phyloP scores from a whole-genome alignment of 2,329 filamentous ascomycete genomes.

The Ophiostoma australiae region DNA sequence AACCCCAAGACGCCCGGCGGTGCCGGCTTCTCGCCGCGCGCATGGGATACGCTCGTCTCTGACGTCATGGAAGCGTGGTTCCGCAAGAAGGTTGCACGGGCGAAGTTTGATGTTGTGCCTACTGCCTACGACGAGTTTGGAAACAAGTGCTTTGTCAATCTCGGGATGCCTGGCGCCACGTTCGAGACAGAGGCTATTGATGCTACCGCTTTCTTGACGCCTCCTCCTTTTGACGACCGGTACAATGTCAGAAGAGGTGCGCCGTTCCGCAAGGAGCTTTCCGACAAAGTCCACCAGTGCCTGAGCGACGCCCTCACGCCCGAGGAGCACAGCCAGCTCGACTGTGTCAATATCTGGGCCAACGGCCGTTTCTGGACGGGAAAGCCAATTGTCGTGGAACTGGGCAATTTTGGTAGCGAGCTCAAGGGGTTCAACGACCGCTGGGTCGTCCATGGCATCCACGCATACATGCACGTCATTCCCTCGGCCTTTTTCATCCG shows the following conservation, averaged over 20 bases:
- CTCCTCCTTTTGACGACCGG: background rate
- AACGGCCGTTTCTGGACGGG: constrained; percentile 13
- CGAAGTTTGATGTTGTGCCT: background rate
- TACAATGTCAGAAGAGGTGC: background rate
- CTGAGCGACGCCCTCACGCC: background rate
- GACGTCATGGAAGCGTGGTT: background rate
- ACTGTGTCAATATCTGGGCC: constrained; percentile 12
- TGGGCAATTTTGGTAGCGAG: background rate
- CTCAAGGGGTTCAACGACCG: background rate
- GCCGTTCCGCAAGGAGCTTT: background rate
- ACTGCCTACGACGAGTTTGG: background rate
- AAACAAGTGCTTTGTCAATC: background rate
- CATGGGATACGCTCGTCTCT: background rate
- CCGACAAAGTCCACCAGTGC: background rate
- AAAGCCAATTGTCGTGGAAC: background rate
- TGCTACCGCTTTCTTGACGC: background rate
- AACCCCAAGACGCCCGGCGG: constrained; percentile 13
- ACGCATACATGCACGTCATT: background rate
- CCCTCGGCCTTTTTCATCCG: constrained; percentile 13
- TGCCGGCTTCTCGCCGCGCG: constrained; percentile 10
- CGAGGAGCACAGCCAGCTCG: background rate
- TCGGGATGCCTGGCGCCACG: background rate
- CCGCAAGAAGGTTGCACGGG: background rate
- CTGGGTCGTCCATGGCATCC: background rate
- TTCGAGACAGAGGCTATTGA: background rate